Percentiles rank a stretch among this genome's conserved stretches.
These are phyloP conservation scores for Colletotrichum scovillei DNA, from an alignment of 2,329 filamentous ascomycete genomes.

Conservation along the genomic window DNA sequence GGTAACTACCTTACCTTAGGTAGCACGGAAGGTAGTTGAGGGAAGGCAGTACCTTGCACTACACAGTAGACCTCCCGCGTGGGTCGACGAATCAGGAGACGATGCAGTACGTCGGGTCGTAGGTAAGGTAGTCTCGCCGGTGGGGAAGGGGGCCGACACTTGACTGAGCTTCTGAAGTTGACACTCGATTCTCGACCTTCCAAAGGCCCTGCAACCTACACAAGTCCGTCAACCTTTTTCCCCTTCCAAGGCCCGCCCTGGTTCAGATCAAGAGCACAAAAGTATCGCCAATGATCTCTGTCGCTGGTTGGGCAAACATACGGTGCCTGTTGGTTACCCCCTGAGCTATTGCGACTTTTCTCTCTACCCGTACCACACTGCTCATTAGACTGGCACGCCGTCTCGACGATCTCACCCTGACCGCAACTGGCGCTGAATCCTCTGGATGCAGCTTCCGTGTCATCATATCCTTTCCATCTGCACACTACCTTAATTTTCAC, in stretches of 20 bases:
- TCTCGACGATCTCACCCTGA: neutral
- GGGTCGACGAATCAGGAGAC: constrained; percentile 12
- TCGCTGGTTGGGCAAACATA: constrained; percentile 10
- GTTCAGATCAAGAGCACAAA: neutral
- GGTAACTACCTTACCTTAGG: too few species aligned
- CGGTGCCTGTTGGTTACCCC: neutral
- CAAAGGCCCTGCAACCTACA: neutral
- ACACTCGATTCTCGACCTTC: neutral
- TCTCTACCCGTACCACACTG: neutral
- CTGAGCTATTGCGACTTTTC: neutral
- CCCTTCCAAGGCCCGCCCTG: neutral
- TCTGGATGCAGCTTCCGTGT: neutral
- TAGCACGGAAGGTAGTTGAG: neutral
- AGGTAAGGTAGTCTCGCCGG: neutral
- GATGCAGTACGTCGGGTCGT: constrained; percentile 4
- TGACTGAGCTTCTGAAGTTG: neutral
- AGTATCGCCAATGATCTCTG: too few species aligned
- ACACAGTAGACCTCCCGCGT: neutral
- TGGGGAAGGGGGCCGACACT: neutral
- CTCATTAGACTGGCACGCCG: neutral
- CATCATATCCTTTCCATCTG: neutral
- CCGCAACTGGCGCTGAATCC: neutral
- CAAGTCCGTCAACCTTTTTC: neutral
- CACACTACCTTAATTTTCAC: neutral
- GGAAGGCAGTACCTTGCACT: neutral